A percentile compares a stretch with the other conserved stretches of the same genome.
Conservation (phyloP, 1,284 basidiomycete genomes). For the Farysia itapuensis region DNA sequence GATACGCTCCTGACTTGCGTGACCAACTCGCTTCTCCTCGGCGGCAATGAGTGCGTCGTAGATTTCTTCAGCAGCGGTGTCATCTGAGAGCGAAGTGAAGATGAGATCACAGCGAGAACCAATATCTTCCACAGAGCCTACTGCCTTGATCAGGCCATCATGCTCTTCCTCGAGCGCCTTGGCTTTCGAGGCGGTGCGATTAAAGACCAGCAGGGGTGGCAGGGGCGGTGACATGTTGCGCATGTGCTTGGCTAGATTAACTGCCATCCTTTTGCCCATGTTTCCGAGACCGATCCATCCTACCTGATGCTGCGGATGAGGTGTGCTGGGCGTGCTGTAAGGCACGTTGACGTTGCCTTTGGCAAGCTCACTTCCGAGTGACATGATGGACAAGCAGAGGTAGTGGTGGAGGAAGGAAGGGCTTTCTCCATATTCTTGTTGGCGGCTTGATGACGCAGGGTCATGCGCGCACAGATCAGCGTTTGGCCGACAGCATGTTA, state of each 20-base stretch:
- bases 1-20: slow-evolving; percentile 54
- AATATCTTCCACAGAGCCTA: slow-evolving; percentile 66
- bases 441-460: no score
- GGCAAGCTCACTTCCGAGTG: no score
- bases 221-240: slow-evolving; percentile 22
- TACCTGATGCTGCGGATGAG: slow-evolving; percentile 43
- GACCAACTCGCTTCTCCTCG: slow-evolving; percentile 55
- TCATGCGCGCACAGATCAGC: no score
- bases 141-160: slow-evolving; percentile 64
- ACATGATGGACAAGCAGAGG: no score
- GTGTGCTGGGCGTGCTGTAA: slow-evolving; percentile 36
- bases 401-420: no score
- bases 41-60: slow-evolving; percentile 69
- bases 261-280: slow-evolving; percentile 75
- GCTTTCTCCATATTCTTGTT: no score
- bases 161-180: slow-evolving; percentile 67
- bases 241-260: slow-evolving; percentile 70
- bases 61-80: slow-evolving; percentile 72
- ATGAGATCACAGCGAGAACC: slow-evolving; percentile 75
- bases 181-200: slow-evolving; percentile 68
- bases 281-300: slow-evolving; percentile 49
- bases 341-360: slow-evolving; percentile 27
- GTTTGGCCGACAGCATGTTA: no score
- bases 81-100: slow-evolving; percentile 74
- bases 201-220: slow-evolving; percentile 65